Base-by-base conservation (phyloP, 169 alveolate species). In the Plasmodium coatneyi region DNA sequence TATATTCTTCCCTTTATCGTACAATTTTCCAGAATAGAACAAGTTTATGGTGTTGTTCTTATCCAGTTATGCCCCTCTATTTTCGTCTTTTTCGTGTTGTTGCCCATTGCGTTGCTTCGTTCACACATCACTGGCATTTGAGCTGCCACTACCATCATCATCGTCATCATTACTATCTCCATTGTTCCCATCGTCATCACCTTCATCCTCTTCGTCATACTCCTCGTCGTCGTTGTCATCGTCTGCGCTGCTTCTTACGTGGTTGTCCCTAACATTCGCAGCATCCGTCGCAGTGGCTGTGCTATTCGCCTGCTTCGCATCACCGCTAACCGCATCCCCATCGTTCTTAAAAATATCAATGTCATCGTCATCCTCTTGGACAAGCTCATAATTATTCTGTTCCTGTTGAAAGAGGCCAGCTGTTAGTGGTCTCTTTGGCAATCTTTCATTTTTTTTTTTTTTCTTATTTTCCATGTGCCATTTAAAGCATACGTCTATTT, bases 391-490 rank as follows among this genome's bases (percentile, higher is more conserved):
- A 54, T 30, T 82, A 54, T 30, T 82, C 49, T 60, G 66, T 19
- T 79, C 66, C n/a, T 79, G 36, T 19, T 80, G 71, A 39, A 46
- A 70, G 80, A 89, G 19, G 60, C 32, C 6, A 16, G 80, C 25
- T 25, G 94, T 89, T 74, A 86, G 46, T 5, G 93, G 93, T 39
- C 94, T 89, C 72, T 80, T 89, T 16, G 94, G 56, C 32, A 89
- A 80, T 34, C 94, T 80, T 78, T 89, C 90, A 78, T 32, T 56
- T 89, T 80, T 89, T 32, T 89, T 89, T 80, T 80, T 89, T 66
- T 72, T 89, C 52, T 43, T 79, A 89, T 89, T 89, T 80, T 89
- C 91, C 82, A 36, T 80, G 82, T 89, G 94, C 94, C 94, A 89
- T 39, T 89, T 89, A 79, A 89, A 89, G 46, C 94, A 89, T 36